Base-by-base conservation (phyloP, 1,284 basidiomycete genomes). In the Puccinia horiana region DNA sequence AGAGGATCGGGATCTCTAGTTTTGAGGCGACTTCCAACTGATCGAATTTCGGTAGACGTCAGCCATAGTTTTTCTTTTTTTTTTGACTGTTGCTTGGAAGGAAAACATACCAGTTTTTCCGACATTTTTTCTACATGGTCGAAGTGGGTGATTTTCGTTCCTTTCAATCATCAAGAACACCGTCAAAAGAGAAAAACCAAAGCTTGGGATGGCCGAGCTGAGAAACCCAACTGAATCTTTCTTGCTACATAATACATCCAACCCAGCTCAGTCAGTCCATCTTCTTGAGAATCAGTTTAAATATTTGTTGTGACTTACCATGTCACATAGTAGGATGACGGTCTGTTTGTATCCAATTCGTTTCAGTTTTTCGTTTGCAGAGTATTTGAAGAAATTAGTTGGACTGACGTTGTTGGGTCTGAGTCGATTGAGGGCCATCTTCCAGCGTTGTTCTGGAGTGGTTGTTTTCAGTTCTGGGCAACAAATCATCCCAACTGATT, bases 1-100 rank as follows among this genome's bases (percentile, higher is more conserved):
- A 83, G 37, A 84, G 85, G 16, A 86, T 84, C 32, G 85, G 85
- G 1, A 86, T 73, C n/a, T 84, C 49, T 54, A 86, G 83, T 35
- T 84, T 84, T 40, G 78, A 63, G 54, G 85, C 84, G 4, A 84
- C 85, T 35, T 82, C 83, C 35, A 86, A 84, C 84, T 75, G 52
- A 14, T 37, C 16, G 32, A 63, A 16, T 40, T n/a, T n/a, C n/a
- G n/a, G n/a, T n/a, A n/a, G n/a, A n/a, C n/a, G n/a, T n/a, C n/a
- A n/a, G n/a, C n/a, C n/a, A n/a, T n/a, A n/a, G n/a, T n/a, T n/a
- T n/a, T n/a, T n/a, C n/a, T n/a, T n/a, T n/a, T n/a, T n/a, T n/a
- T n/a, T n/a, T n/a, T n/a, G n/a, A n/a, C n/a, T n/a, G n/a, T n/a
- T n/a, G n/a, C 18, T 32, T 12, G 26, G 32, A 20, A 26, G n/a